These are phyloP conservation scores for Penicillium silybi DNA, from an alignment of 495 filamentous ascomycete species.

Conservation along the genomic window DNA sequence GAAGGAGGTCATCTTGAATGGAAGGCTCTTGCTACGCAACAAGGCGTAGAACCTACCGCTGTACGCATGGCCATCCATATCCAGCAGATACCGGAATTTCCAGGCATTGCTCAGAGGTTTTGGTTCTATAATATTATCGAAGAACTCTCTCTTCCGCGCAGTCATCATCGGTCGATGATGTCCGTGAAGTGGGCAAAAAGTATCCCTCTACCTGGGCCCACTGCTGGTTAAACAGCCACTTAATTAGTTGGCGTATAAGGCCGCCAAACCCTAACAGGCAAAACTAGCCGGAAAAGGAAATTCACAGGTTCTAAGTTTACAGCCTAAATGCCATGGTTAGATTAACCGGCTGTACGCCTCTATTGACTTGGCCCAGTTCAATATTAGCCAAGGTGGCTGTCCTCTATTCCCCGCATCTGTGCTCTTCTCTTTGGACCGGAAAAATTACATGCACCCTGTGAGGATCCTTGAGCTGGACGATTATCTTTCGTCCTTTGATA, in stretches of 20 bases:
- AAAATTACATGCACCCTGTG: not conserved
- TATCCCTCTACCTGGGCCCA: constrained; percentile 1
- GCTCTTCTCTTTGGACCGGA: not conserved
- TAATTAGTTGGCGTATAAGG: too few species aligned
- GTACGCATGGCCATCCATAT: constrained; percentile 54
- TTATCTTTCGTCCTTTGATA: not conserved
- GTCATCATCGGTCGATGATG: constrained; percentile 10
- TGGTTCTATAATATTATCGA: not conserved
- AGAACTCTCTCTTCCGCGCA: constrained; percentile 9
- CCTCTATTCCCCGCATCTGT: constrained; percentile 5
- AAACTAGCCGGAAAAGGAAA: too few species aligned
- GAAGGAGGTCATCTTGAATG: constrained; percentile 47
- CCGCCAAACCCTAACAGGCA: too few species aligned
- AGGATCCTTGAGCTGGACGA: not conserved
- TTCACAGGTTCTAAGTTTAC: too few species aligned
- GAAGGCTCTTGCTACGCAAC: constrained; percentile 34
- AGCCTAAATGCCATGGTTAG: constrained; percentile 10
- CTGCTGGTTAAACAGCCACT: too few species aligned
- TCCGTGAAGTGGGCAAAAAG: constrained; percentile 8
- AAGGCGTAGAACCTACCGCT: constrained; percentile 50
- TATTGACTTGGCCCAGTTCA: not conserved
- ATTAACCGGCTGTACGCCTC: constrained; percentile 6
- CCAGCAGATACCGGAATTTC: constrained; percentile 31
- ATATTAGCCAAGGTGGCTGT: not conserved
- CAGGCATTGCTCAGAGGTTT: constrained; percentile 9